Base-by-base conservation (phyloP, 148 eudicot genomes). In the Pharnaceum exiguum region DNA sequence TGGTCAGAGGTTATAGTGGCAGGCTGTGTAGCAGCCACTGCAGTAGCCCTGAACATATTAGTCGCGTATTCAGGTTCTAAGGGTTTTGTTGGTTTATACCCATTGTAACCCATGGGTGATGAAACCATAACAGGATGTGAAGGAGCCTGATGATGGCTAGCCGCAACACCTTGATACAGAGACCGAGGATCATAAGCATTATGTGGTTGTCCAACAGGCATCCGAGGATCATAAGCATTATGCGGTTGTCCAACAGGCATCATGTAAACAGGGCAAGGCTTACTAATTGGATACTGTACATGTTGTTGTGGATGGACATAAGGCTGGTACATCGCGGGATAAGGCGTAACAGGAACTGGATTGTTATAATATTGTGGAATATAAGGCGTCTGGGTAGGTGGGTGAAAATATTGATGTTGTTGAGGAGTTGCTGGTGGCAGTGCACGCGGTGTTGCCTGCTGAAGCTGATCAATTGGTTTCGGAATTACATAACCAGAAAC, bases 201-300 rank as follows among this genome's bases (percentile, higher is more conserved):
- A 10, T 56, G 95, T 45, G 76, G 47, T 22, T 82, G 84, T 47
- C 80, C 73, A 3, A 82, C 51, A n/a, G 88, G 77, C 57, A 71
- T 57, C 12, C 85, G 30, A 63, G 66, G 60, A 38, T 78, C 77
- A 55, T 70, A 76, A 36, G 77, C 59, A 23, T 61, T 70, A 10
- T 56, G 95, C 40, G 76, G 47, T 22, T 82, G 84, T 47, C 80
- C 73, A 3, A 82, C 51, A n/a, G 88, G 86, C 75, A 82, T 42
- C 50, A 84, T 71, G 55, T 84, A 91, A 49, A 79, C 52, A 3
- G 79, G 87, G 38, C 75, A 79, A 7, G 87, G 82, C 28, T 79
- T 86, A 55, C 75, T 84, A 10, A 79, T 54, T 53, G 60, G 82
- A 63, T 79, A 83, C 48, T 73, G 73, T 25, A 33, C 65, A n/a